Conservation (phyloP, 495 filamentous ascomycete genomes). For the Neurospora discreta region DNA sequence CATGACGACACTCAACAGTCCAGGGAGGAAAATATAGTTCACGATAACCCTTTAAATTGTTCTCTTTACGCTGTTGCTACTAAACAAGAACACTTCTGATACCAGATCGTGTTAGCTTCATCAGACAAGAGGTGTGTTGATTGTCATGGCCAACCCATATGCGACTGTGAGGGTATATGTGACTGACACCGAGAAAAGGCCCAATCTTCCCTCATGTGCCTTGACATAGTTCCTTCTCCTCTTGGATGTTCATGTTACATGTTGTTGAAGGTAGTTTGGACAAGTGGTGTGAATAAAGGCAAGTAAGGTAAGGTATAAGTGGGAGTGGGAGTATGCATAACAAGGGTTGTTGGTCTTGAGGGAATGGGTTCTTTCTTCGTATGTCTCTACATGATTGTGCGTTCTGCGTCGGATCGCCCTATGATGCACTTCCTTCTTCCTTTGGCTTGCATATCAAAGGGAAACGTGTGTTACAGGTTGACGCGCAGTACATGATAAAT, state of each 20-base stretch:
- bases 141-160: neutral
- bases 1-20: neutral
- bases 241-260: neutral
- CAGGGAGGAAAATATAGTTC: neutral
- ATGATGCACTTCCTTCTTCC: neutral
- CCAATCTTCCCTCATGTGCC: neutral
- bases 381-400: neutral
- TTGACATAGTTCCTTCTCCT: neutral
- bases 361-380: neutral
- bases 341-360: neutral
- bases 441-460: neutral
- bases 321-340: neutral
- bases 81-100: neutral
- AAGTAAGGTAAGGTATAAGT: neutral
- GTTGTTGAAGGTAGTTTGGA: neutral
- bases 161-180: neutral
- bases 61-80: neutral
- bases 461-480: neutral
- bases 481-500: slow-evolving; percentile 19
- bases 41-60: neutral
- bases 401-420: neutral
- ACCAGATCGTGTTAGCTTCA: neutral
- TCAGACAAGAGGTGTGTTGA: neutral
- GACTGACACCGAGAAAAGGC: neutral
- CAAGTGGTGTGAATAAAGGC: neutral